Conservation (phyloP, 2,329 filamentous ascomycete genomes). For the Aspergillus sp. region DNA sequence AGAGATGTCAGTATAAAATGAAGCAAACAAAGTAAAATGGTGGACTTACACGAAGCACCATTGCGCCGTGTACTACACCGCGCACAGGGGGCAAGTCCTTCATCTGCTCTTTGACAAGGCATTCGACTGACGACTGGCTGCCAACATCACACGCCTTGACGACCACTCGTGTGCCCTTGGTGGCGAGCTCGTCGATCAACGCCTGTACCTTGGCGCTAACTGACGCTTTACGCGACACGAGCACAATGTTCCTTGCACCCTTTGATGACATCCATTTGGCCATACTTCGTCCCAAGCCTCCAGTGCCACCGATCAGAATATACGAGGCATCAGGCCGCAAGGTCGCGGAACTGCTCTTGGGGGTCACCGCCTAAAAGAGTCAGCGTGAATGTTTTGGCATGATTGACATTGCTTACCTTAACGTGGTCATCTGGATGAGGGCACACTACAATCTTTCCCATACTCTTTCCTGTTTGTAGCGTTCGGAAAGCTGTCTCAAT, state of each 20-base stretch:
- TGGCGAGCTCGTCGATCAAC: conserved; percentile 12
- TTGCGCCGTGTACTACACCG: conserved; percentile 44
- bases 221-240: conserved; percentile 46
- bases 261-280: conserved; percentile 33
- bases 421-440: conserved; percentile 11
- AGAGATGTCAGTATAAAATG: conserved; percentile 1
- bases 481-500: conserved; percentile 19
- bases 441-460: conserved; percentile 18
- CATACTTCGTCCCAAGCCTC: neutral
- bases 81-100: conserved; percentile 29
- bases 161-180: conserved; percentile 10
- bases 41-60: conserved; percentile 35
- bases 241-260: conserved; percentile 50
- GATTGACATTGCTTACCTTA: conserved; percentile 12
- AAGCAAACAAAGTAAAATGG: neutral
- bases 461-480: conserved; percentile 18
- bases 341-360: no score
- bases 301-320: conserved; percentile 33
- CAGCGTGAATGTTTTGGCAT: no score
- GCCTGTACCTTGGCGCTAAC: conserved; percentile 13
- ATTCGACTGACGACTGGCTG: conserved; percentile 22
- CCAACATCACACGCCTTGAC: conserved; percentile 32
- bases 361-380: no score
- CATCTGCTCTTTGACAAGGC: conserved; percentile 15
- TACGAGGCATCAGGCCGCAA: conserved; percentile 33